Evolutionary conservation across 257 asterid species (phyloP), one percentile per base, ranked within the genome.

Genomic region (Lavandula angustifolia): DNA sequence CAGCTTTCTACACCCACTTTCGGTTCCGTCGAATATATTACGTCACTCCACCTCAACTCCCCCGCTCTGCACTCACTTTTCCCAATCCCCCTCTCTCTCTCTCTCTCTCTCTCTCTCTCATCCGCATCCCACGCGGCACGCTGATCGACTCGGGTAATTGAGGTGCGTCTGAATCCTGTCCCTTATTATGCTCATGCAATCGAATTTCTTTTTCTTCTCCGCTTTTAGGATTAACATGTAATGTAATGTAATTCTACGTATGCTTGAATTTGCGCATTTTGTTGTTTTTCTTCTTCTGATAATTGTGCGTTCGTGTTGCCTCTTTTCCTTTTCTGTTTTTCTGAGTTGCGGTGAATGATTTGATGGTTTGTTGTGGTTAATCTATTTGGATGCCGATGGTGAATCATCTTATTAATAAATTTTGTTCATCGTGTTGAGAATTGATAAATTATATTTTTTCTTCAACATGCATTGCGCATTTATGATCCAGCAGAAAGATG

Each of bases 1-100:
- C 74, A 65, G 48, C 71, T 71, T 52, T 60, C 32, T 66, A 43
- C 11, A 44, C 41, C 29, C 54, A 48, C 58, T 75, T 74, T 79
- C 73, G 72, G 50, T 46, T 82, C 84, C 84, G 84, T 73, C 78
- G 65, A 64, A 73, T 75, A 78, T 51, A 73, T 52, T 54, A 61
- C 71, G 72, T 57, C 66, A 67, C 78, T 33, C 27, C 16, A 41
- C 27, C 69, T 13, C 5, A 49, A 51, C 66, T 40, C 58, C 27
- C n/a, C 22, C 56, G 4, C 43, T 13, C 48, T 42, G 46, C 46
- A 50, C 64, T 43, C 17, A 17, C 73, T 22, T 52, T 65, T 65
- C 57, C 64, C 53, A 40, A 13, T 58, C 63, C 53, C 67, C 53
- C 40, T 54, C 27, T 60, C 60, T 46, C 41, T 34, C n/a, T 76